A percentile compares a stretch with the other conserved stretches of the same genome.
Evolutionary conservation across 306 rosid species (phyloP).

Genomic region (Medicago ruthenica): DNA sequence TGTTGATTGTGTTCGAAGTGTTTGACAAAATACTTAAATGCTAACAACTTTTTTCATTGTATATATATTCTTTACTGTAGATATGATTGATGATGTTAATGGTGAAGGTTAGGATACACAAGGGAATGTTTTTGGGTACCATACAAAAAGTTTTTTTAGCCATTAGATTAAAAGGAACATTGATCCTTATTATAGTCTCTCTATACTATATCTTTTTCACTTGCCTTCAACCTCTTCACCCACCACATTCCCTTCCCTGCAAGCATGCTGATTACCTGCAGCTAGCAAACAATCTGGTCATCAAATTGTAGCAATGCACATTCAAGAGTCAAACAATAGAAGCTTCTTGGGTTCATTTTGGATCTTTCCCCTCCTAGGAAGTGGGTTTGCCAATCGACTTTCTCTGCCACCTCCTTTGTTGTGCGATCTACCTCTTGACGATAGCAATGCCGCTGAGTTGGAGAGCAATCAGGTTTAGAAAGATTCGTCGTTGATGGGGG

Average conservation of each 20-base stretch:
- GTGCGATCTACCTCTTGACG: not conserved
- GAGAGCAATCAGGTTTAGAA: not conserved
- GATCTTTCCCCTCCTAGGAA: not conserved
- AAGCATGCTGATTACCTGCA: not conserved
- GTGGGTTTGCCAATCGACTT: not conserved
- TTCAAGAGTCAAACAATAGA: not conserved
- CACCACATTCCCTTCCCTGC: not conserved
- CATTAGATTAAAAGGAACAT: too few relatives aligned
- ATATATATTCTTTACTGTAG: too few relatives aligned
- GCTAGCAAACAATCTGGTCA: not conserved
- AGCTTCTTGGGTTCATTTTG: not conserved
- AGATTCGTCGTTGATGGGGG: not conserved
- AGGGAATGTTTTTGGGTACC: too few relatives aligned
- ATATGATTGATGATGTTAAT: too few relatives aligned
- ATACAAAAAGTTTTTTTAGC: too few relatives aligned
- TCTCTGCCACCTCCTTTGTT: not conserved
- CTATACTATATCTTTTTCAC: too few relatives aligned
- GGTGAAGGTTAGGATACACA: too few relatives aligned
- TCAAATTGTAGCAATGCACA: not conserved
- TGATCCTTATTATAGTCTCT: too few relatives aligned
- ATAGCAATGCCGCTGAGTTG: not conserved
- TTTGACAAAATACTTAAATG: too few relatives aligned
- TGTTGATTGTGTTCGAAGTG: too few relatives aligned
- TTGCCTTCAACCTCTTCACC: too few relatives aligned
- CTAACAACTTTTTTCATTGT: too few relatives aligned